Evolutionary conservation across 2,329 filamentous ascomycete species (phyloP).

Genomic region (Apiospora kogelbergensis): DNA sequence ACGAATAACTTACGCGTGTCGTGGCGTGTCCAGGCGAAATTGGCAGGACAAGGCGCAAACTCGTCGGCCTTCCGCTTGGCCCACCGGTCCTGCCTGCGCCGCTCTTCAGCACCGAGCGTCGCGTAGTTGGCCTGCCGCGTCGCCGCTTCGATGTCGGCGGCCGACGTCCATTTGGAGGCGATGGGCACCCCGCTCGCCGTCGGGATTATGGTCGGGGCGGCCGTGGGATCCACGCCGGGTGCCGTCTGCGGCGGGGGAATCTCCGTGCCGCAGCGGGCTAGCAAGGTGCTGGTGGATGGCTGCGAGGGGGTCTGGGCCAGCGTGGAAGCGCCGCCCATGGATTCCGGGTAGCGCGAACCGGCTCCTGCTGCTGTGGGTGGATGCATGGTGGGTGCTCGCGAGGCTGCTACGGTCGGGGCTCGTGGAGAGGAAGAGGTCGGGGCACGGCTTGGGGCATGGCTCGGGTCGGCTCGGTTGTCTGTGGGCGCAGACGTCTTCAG

Average conservation of each 20-base stretch:
- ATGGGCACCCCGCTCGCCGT: background rate
- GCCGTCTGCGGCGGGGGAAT: no score
- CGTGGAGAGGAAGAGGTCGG: background rate
- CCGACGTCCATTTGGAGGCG: slow-evolving; percentile 12
- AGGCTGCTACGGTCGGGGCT: background rate
- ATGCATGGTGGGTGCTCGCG: background rate
- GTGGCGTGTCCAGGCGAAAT: slow-evolving; percentile 14
- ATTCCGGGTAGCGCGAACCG: no score
- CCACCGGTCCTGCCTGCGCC: slow-evolving; percentile 16
- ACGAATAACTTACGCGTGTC: background rate
- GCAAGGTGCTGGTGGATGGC: background rate
- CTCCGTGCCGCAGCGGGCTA: background rate
- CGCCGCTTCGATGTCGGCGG: slow-evolving; percentile 16
- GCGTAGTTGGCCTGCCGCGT: slow-evolving; percentile 15
- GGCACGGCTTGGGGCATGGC: background rate
- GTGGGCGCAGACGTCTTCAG: background rate
- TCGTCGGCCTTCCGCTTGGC: slow-evolving; percentile 16
- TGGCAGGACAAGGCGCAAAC: slow-evolving; percentile 19
- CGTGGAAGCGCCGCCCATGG: background rate
- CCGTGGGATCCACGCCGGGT: no score
- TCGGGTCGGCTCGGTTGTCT: background rate
- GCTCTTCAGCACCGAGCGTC: slow-evolving; percentile 11
- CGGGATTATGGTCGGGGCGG: slow-evolving; percentile 9
- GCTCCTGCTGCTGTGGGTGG: background rate
- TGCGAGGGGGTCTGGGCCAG: background rate